Evolutionary conservation across 164 flowering plant species (phyloP).

Genomic region (Stephania cephalantha): DNA sequence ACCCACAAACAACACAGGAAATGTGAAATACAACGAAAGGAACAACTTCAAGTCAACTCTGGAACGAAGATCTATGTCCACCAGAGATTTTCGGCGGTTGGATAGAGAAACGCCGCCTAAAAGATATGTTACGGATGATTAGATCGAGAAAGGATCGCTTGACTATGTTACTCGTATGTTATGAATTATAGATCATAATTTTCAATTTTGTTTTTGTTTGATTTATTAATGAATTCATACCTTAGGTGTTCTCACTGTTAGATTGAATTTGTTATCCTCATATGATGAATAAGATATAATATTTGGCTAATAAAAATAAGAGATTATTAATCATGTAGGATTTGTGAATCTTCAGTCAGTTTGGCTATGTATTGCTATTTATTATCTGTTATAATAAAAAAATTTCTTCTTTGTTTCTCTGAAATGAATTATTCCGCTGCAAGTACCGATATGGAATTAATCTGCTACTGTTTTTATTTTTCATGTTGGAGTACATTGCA

Average conservation of each 20-base stretch:
- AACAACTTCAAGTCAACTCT: constrained; percentile 15
- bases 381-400: no score
- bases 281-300: neutral
- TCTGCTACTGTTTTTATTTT: no score
- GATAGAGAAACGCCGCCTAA: constrained; percentile 29
- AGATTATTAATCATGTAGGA: neutral
- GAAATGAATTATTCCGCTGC: neutral
- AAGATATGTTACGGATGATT: constrained; percentile 26
- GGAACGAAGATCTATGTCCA: constrained; percentile 39
- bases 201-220: neutral
- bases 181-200: neutral
- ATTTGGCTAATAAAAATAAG: neutral
- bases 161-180: neutral
- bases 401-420: neutral
- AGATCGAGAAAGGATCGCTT: neutral
- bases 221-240: neutral
- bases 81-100: constrained; percentile 37
- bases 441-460: no score
- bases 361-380: no score
- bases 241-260: neutral
- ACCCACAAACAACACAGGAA: constrained; percentile 32
- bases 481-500: neutral
- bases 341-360: no score
- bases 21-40: constrained; percentile 26
- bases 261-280: neutral